These are phyloP conservation scores for Lonicera japonica DNA, from an alignment of 129 eudicot genomes.

Conservation along the genomic window DNA sequence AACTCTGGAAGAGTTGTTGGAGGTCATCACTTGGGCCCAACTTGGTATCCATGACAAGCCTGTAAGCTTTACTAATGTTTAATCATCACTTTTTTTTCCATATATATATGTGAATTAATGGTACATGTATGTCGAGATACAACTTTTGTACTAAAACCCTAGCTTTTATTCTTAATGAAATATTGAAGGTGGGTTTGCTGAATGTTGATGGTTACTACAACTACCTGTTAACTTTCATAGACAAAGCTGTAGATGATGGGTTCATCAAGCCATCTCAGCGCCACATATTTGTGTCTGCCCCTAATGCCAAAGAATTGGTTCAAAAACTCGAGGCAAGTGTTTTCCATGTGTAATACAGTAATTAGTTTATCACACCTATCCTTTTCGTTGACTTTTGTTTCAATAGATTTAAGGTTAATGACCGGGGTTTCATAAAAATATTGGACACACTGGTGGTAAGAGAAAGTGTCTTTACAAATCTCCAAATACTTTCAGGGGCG, in stretches of 20 bases:
- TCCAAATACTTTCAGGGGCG: too few relatives aligned
- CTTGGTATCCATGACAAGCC: conserved; percentile 86
- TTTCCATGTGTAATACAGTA: too few relatives aligned
- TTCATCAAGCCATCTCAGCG: conserved; percentile 78
- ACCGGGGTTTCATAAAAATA: conserved; percentile 20
- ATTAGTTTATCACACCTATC: neutral
- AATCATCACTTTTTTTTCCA: too few relatives aligned
- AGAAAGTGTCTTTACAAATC: conserved; percentile 18
- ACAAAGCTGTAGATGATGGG: conserved; percentile 90
- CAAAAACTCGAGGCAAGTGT: conserved; percentile 69
- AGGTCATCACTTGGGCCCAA: conserved; percentile 84
- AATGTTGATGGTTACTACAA: conserved; percentile 83
- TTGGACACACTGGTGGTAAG: conserved; percentile 16
- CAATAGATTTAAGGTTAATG: neutral
- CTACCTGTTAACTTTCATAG: conserved; percentile 67
- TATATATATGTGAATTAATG: too few relatives aligned
- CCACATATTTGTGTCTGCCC: conserved; percentile 81
- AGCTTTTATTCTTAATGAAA: neutral
- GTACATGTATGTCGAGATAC: too few relatives aligned
- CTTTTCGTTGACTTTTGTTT: neutral
- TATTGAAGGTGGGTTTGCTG: conserved; percentile 59
- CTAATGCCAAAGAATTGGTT: conserved; percentile 74
- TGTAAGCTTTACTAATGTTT: conserved; percentile 24
- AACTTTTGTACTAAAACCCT: neutral
- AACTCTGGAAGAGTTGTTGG: conserved; percentile 69